A percentile compares a stretch with the other conserved stretches of the same genome.
Conservation (phyloP, 768 basidiomycete genomes). For the Mycena kentingensis region DNA sequence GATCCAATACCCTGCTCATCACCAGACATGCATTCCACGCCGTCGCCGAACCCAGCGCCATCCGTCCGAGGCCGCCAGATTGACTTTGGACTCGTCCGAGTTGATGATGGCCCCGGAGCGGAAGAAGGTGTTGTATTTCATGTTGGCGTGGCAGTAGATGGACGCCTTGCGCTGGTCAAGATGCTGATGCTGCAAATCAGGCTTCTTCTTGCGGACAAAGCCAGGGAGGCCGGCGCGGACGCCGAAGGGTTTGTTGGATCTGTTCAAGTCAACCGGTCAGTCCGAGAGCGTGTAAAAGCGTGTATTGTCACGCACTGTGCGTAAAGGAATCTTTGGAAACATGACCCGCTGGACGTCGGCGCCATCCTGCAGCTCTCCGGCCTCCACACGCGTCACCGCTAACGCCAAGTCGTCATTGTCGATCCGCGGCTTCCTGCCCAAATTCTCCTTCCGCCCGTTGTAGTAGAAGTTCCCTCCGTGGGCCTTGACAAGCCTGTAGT, state of each 20-base stretch:
- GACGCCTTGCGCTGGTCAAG: background rate
- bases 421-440: background rate
- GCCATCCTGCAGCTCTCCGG: background rate
- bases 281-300: background rate
- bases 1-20: no score
- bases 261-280: background rate
- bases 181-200: background rate
- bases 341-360: background rate
- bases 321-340: background rate
- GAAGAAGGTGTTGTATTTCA: background rate
- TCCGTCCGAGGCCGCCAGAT: background rate
- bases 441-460: background rate
- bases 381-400: background rate
- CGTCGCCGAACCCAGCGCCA: no score
- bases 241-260: background rate
- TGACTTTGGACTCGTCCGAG: background rate
- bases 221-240: background rate
- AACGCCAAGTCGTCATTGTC: background rate
- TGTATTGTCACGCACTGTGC: background rate
- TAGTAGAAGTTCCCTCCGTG: background rate
- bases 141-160: background rate
- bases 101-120: background rate
- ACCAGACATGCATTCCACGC: no score
- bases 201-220: background rate
- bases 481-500: background rate